Base-by-base conservation (phyloP, 177 flowering plant genomes). In the Tripterygium wilfordii region DNA sequence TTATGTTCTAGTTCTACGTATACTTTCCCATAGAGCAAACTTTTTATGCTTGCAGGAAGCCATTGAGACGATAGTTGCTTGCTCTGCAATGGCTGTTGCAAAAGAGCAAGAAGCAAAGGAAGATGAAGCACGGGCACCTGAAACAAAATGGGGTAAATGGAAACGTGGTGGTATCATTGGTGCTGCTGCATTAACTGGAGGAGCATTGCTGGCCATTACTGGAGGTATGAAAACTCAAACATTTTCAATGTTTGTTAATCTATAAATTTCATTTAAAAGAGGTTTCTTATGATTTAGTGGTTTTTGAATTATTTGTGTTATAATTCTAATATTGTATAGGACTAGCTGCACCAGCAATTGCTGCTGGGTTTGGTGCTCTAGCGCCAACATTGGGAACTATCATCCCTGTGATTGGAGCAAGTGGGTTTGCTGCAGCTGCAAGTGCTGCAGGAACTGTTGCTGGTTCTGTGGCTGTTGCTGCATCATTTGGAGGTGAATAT, bases 391-490 rank as follows among this genome's bases (percentile, higher is more conserved):
- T 94, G 58, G 99, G 96, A 32, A 77, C 95, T 48, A 47, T 94
- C 19, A 61, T 94, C 24, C 97, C 97, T 53, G 86, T 83, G 50
- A 83, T 90, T 67, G 99, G 99, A 60, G 99, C 95, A 22, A 64
- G 95, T 78, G 97, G 99, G 31, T 87, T 90, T 77, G 97, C 96
- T 65, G 96, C 97, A 3, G 95, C 75, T 57, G 99, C 97, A 43
- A 76, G 63, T 80, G 96, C 95, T 57, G 94, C 99, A 19, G 99
- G 97, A 69, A 78, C 87, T 54, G 94, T 87, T 60, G 97, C 88
- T 56, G 99, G 99, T 43, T 94, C 97, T 67, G 95, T 90, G 75
- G 99, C 96, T 45, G 95, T 94, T 65, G 97, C 97, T 55, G 97
- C 99, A 56, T 90, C 99, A 28, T 87, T 94, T 80, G 96, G 99